These are phyloP conservation scores for Wickerhamiella dianesei DNA, from an alignment of 805 yeast genomes.

Conservation along the genomic window DNA sequence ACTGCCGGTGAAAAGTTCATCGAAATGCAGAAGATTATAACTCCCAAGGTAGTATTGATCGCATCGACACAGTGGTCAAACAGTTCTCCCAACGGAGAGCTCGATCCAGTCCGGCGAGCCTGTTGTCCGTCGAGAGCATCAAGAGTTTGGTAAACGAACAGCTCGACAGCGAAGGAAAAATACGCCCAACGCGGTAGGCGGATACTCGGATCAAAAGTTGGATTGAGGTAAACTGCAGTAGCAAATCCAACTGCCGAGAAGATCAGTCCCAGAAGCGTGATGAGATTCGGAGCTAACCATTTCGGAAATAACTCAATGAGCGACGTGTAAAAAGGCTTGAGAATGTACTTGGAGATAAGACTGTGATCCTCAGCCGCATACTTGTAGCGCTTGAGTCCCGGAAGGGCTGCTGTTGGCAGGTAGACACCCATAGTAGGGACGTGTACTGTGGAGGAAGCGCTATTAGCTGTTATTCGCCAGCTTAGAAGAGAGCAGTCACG, in stretches of 20 bases:
- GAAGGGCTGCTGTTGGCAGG: conserved; percentile 18
- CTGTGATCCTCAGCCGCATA: conserved; percentile 63
- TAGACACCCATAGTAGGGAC: conserved; percentile 17
- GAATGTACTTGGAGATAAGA: conserved; percentile 52
- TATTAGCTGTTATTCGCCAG: too few relatives aligned
- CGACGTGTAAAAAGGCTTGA: conserved; percentile 70
- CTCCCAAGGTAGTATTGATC: conserved; percentile 66
- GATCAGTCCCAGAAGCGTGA: conserved; percentile 64
- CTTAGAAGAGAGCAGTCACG: too few relatives aligned
- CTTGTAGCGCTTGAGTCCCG: conserved; percentile 21
- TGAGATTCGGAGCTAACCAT: conserved; percentile 75
- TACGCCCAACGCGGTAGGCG: conserved; percentile 63
- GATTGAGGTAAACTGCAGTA: conserved; percentile 60
- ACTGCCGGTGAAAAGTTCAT: conserved; percentile 59
- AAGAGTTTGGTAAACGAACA: conserved; percentile 85
- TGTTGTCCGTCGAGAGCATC: conserved; percentile 95
- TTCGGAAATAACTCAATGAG: conserved; percentile 66
- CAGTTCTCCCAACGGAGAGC: conserved; percentile 87
- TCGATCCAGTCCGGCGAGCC: conserved; percentile 89
- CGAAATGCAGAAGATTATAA: conserved; percentile 61
- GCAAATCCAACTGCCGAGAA: conserved; percentile 54
- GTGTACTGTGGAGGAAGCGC: neutral
- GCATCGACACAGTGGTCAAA: conserved; percentile 82
- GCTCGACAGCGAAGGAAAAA: conserved; percentile 61
- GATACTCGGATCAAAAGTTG: conserved; percentile 36